These are phyloP conservation scores for Micractinium conductrix DNA, from an alignment of 139 green algal species.

Conservation along the genomic window DNA sequence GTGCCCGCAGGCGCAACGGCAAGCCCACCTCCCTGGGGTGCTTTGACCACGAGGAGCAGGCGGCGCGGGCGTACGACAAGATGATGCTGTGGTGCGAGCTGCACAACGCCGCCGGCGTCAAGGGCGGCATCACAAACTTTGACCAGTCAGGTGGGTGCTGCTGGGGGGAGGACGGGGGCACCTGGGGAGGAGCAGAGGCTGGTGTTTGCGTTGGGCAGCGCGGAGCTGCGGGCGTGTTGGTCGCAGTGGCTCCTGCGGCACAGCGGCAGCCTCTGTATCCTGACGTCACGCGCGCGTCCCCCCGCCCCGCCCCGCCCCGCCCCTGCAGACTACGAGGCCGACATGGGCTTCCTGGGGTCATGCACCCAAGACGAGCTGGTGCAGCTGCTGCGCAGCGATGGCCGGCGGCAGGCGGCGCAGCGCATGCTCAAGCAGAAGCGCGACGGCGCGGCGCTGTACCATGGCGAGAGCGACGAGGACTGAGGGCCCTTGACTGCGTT, in stretches of 20 bases:
- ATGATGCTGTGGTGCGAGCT: slow-evolving; percentile 97
- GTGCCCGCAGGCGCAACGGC: slow-evolving; percentile 66
- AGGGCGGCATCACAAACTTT: slow-evolving; percentile 92
- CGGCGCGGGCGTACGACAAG: slow-evolving; percentile 89
- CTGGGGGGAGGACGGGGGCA: too few relatives aligned
- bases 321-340: slow-evolving; percentile 74
- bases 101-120: slow-evolving; percentile 73
- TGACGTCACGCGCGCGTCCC: not conserved
- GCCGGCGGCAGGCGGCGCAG: slow-evolving; percentile 72
- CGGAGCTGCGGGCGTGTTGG: too few relatives aligned
- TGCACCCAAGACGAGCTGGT: slow-evolving; percentile 88
- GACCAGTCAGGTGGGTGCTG: slow-evolving; percentile 51
- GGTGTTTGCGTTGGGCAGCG: too few relatives aligned
- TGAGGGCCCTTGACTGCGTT: too few relatives aligned
- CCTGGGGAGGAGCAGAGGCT: too few relatives aligned
- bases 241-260: too few relatives aligned
- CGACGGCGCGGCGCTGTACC: too few relatives aligned
- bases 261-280: too few relatives aligned
- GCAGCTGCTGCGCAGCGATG: slow-evolving; percentile 75
- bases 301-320: not conserved
- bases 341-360: slow-evolving; percentile 72
- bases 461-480: too few relatives aligned
- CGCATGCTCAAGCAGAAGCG: slow-evolving; percentile 67
- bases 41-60: slow-evolving; percentile 89
- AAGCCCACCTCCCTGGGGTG: slow-evolving; percentile 87